A percentile compares a stretch with the other conserved stretches of the same genome.
These are phyloP conservation scores for Boletus coccyginus DNA, from an alignment of 768 basidiomycete species.

Conservation along the genomic window DNA sequence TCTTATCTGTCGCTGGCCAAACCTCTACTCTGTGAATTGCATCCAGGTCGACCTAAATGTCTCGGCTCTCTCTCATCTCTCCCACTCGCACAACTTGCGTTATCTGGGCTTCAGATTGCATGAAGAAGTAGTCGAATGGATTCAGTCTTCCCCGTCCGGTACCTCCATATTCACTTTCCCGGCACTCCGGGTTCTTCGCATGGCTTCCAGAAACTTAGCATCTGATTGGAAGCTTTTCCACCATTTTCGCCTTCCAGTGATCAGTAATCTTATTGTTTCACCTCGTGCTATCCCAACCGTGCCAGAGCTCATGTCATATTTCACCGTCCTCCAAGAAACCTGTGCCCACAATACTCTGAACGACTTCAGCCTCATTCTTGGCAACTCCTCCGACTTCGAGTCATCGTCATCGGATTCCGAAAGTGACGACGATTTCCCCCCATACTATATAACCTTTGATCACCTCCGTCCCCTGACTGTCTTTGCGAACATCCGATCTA, in stretches of 20 bases:
- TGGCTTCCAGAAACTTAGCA: background rate
- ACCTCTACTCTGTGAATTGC: background rate
- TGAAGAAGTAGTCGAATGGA: background rate
- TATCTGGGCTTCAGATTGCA: background rate
- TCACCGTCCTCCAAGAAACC: background rate
- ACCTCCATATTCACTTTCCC: background rate
- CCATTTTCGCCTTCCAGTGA: background rate
- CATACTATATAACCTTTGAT: background rate
- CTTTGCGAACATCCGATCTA: slow-evolving; percentile 5
- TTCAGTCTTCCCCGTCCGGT: background rate
- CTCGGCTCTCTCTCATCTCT: slow-evolving; percentile 2
- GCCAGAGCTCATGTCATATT: background rate
- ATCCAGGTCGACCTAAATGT: background rate
- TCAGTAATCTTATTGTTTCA: background rate
- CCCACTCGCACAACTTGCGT: background rate
- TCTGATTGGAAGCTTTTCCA: background rate
- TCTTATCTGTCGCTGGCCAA: slow-evolving; percentile 9
- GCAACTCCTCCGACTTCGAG: background rate
- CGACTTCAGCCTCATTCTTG: background rate
- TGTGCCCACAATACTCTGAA: background rate
- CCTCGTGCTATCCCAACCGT: background rate
- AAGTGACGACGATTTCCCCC: too few species aligned
- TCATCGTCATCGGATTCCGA: background rate
- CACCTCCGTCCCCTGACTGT: background rate
- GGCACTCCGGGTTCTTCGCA: background rate